Base-by-base conservation (phyloP, 805 yeast genomes). In the Candida bentonensis region DNA sequence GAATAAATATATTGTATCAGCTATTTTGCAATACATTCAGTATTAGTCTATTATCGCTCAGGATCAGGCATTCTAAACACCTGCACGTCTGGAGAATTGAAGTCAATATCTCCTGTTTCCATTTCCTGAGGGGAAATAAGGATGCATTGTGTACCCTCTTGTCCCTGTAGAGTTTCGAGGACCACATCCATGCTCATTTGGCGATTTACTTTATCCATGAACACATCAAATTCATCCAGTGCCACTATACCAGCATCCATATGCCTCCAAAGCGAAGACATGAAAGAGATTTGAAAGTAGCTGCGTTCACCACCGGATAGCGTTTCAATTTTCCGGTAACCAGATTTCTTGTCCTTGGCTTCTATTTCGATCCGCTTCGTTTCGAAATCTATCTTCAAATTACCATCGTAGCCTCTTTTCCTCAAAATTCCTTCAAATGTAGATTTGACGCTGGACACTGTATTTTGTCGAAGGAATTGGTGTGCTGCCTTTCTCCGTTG, bases 241-340 rank as follows among this genome's bases (percentile, higher is more conserved):
- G 96, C 96, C 47, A 94, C 74, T 17, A 92, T 73, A 46, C 83
- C 75, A 0, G 94, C 80, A 48, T 81, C 77, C 95, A 92, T 88
- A 22, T 85, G 80, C 50, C 78, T 77, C 99, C 99, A 92, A 23
- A 94, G 82, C 0, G 96, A 81, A 47, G 89, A 67, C 40, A 92
- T 63, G 46, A 92, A 70, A 0, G 96, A 83, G 49, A 89, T 79
- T 59, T 94, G 98, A 0, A 95, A 78, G 60, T 82, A 89, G 0
- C 96, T 86, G 58, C 88, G 88, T 59, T 92, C 98, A 40, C 99
- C 99, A 28, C 99, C 99, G 1, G 96, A 86, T 22, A 89, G 69
- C 0, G 96, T 81, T 51, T 79, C 83, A 2, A 85, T 85, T 30
- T 79, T 76, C 51, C 95, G 69, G 25, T 74, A 67, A 22, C 70